Evolutionary conservation across 1,139 yeast species (phyloP).

Genomic region (Blastobotrys malaysiensis): DNA sequence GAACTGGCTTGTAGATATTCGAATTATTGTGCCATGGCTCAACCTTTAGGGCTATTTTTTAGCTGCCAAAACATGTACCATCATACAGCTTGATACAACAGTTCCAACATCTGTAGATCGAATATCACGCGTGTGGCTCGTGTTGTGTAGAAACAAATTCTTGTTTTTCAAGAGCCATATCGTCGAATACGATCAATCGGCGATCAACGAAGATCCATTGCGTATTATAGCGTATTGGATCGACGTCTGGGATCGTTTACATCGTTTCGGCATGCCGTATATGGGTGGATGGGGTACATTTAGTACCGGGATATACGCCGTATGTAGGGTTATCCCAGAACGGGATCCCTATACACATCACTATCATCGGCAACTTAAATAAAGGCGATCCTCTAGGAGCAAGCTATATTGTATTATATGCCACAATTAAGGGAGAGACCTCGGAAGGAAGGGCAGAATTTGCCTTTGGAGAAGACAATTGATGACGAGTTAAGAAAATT

Average conservation of each 20-base stretch:
- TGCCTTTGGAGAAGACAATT: background rate
- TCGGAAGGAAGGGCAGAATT: background rate
- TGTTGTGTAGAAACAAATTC: too few relatives aligned
- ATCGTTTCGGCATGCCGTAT: background rate
- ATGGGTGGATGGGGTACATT: background rate
- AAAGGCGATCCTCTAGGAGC: background rate
- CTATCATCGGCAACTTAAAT: background rate
- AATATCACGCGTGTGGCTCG: too few relatives aligned
- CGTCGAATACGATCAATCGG: too few relatives aligned
- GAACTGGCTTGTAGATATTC: too few relatives aligned
- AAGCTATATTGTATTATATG: background rate
- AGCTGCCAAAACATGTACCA: too few relatives aligned
- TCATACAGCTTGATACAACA: too few relatives aligned
- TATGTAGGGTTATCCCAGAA: background rate
- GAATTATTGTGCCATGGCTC: too few relatives aligned
- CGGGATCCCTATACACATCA: background rate
- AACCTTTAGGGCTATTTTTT: too few relatives aligned
- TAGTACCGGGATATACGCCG: background rate
- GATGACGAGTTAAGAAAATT: conserved; percentile 2
- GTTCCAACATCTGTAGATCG: too few relatives aligned
- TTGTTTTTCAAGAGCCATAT: too few relatives aligned
- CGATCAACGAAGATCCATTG: too few relatives aligned
- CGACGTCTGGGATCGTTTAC: background rate
- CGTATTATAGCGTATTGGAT: too few relatives aligned
- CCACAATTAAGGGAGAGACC: background rate